Conservation (phyloP, 176 grass and related monocot genomes). For the Lolium rigidum region DNA sequence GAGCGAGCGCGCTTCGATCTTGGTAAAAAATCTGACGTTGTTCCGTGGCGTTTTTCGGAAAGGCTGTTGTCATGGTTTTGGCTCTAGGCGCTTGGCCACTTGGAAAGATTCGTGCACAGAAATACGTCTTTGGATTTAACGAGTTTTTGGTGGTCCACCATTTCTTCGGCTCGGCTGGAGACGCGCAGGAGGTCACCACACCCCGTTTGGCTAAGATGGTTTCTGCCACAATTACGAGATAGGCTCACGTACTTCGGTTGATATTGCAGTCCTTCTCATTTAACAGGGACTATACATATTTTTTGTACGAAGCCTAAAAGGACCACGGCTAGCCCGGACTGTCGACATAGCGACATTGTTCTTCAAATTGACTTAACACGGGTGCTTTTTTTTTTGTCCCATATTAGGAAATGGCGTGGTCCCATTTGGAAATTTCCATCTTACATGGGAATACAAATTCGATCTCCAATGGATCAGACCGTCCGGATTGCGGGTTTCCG, state of each 20-base stretch:
- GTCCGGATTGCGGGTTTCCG: too few species aligned
- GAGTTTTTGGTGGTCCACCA: slow-evolving; percentile 12
- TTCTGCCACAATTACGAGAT: background rate
- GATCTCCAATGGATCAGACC: too few species aligned
- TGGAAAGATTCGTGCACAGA: background rate
- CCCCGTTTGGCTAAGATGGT: background rate
- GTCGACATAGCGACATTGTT: background rate
- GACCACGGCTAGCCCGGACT: background rate
- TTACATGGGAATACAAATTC: background rate
- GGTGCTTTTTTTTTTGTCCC: background rate
- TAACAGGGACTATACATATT: background rate
- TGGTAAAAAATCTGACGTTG: background rate
- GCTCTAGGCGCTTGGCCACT: background rate
- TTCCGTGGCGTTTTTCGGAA: background rate
- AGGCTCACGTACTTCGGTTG: background rate
- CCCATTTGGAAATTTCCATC: background rate
- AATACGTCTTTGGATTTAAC: slow-evolving; percentile 25
- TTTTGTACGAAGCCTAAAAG: background rate
- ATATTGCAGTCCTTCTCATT: background rate
- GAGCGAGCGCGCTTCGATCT: background rate
- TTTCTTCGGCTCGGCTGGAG: slow-evolving; percentile 18
- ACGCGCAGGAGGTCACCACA: background rate
- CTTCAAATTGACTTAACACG: background rate
- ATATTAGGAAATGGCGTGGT: background rate
- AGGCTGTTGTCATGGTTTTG: background rate